Conservation (phyloP, 2,329 filamentous ascomycete species). For the Trichoderma sp. region DNA sequence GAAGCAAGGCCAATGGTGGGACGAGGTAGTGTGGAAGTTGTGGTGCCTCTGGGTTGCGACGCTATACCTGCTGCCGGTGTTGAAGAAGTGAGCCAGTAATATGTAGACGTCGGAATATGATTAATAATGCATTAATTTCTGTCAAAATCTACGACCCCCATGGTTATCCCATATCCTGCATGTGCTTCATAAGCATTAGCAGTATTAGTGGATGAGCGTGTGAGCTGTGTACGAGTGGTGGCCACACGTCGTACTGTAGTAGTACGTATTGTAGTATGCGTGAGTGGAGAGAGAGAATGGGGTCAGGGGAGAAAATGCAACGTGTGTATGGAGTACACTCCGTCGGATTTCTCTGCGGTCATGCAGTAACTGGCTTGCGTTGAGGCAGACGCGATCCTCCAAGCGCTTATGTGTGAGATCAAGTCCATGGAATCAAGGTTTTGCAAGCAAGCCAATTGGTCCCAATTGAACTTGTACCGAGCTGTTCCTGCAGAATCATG, state of each 20-base stretch:
- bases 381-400: neutral
- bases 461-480: neutral
- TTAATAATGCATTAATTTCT: neutral
- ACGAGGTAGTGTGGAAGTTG: constrained; percentile 27
- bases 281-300: neutral
- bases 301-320: neutral
- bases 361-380: neutral
- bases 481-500: neutral
- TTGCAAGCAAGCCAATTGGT: neutral
- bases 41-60: constrained; percentile 27
- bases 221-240: neutral
- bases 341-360: neutral
- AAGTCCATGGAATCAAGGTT: neutral
- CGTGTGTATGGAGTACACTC: neutral
- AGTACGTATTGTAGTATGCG: no score
- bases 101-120: neutral
- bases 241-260: neutral
- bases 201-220: neutral
- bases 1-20: constrained; percentile 22
- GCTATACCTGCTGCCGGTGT: constrained; percentile 23
- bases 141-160: no score
- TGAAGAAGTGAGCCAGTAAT: neutral
- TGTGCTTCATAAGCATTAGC: neutral
- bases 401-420: neutral
- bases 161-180: neutral